Evolutionary conservation across 805 yeast genomes (phyloP).

Genomic region (Candida silvicultrix): DNA sequence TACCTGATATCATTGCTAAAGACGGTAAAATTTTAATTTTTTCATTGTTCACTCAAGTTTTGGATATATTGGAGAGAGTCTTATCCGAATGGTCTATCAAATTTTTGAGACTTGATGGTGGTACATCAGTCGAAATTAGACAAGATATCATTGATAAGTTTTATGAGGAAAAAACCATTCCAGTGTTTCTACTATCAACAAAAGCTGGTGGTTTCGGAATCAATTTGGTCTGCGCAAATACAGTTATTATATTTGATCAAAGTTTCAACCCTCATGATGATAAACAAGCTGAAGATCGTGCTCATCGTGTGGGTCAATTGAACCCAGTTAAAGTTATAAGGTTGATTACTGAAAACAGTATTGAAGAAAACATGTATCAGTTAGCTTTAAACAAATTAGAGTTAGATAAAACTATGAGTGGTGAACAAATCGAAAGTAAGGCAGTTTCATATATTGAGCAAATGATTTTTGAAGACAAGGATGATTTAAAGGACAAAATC

Average conservation of each 20-base stretch:
- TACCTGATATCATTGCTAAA: constrained; percentile 48
- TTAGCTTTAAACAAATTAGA: constrained; percentile 89
- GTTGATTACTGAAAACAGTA: constrained; percentile 64
- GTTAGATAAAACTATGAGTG: constrained; percentile 46
- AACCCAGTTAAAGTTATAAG: constrained; percentile 76
- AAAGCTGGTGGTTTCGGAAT: constrained; percentile 99
- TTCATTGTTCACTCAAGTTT: constrained; percentile 87
- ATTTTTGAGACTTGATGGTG: constrained; percentile 88
- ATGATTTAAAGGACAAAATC: not conserved
- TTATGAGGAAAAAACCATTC: constrained; percentile 74
- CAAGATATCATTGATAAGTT: constrained; percentile 88
- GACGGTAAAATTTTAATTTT: constrained; percentile 73
- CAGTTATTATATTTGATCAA: constrained; percentile 87
- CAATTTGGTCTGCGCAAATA: constrained; percentile 90
- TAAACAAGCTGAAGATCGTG: constrained; percentile 97
- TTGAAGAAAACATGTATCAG: constrained; percentile 84
- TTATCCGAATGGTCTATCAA: constrained; percentile 57
- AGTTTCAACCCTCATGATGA: constrained; percentile 98
- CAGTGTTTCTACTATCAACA: constrained; percentile 84
- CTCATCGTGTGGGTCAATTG: constrained; percentile 94
- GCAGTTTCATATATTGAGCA: constrained; percentile 28
- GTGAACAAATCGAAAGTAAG: constrained; percentile 22
- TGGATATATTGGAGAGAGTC: constrained; percentile 80
- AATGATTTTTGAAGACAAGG: constrained; percentile 31
- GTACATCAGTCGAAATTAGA: constrained; percentile 86